Evolutionary conservation across 805 yeast genomes (phyloP).

Genomic region (Kuraishia borneana): DNA sequence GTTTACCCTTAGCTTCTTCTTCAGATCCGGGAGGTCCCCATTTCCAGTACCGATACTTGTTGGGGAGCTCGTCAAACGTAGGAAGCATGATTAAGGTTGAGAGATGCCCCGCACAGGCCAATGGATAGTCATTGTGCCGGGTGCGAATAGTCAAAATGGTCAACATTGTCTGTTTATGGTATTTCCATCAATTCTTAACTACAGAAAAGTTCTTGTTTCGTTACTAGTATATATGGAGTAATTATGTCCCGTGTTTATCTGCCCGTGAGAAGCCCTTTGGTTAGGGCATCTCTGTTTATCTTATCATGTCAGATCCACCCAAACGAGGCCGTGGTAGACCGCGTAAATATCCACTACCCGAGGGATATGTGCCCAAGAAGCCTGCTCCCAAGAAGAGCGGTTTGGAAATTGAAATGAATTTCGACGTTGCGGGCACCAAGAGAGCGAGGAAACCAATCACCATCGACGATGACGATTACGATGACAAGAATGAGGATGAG

Average conservation of each 20-base stretch:
- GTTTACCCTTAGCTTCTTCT: conserved; percentile 7
- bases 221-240: too few species aligned
- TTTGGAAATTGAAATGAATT: background rate
- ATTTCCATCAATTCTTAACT: too few species aligned
- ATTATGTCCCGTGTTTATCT: too few species aligned
- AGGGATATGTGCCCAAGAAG: background rate
- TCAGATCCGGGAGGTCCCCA: conserved; percentile 6
- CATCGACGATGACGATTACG: conserved; percentile 3
- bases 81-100: too few species aligned
- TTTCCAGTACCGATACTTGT: conserved; percentile 8
- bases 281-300: too few species aligned
- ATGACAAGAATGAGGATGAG: conserved; percentile 2
- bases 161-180: too few species aligned
- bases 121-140: too few species aligned
- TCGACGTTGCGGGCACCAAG: background rate
- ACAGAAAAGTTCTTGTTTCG: too few species aligned
- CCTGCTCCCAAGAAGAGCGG: background rate
- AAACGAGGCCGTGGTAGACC: conserved; percentile 3
- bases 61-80: conserved; percentile 5
- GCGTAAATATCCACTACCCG: background rate
- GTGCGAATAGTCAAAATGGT: too few species aligned
- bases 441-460: conserved; percentile 1
- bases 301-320: too few species aligned
- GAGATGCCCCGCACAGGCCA: too few species aligned
- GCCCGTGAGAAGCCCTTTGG: too few species aligned